phyloP scores from a whole-genome alignment of 2,329 filamentous ascomycete genomes.

The Thelonectria blattea region DNA sequence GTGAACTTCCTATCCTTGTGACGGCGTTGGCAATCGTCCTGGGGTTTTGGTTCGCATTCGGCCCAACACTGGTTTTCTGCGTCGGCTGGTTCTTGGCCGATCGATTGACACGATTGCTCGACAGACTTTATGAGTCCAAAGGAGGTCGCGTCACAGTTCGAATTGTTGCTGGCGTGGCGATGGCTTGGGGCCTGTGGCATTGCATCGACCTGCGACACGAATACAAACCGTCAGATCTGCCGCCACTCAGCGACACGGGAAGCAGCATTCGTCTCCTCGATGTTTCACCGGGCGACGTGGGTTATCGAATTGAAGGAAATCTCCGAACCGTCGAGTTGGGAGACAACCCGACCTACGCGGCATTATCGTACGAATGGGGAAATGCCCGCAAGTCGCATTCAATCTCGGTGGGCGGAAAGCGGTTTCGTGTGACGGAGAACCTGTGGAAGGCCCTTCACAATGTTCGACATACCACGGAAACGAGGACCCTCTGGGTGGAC shows the following conservation, averaged over 20 bases:
- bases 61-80: background rate
- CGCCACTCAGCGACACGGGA: background rate
- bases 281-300: background rate
- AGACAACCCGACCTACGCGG: background rate
- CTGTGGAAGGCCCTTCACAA: too few relatives aligned
- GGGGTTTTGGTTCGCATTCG: background rate
- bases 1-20: background rate
- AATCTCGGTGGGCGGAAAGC: background rate
- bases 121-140: background rate
- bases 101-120: background rate
- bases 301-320: background rate
- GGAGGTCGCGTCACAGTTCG: background rate
- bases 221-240: background rate
- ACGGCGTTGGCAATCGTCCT: background rate
- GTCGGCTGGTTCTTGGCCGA: background rate
- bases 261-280: background rate
- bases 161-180: background rate
- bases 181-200: background rate
- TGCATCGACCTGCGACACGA: background rate
- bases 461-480: too few relatives aligned
- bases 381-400: background rate
- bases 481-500: background rate
- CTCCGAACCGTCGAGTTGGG: background rate
- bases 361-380: slow-evolving; percentile 4
- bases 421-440: too few relatives aligned